Conservation (phyloP, 139 green algal species). For the Volvox africanus region DNA sequence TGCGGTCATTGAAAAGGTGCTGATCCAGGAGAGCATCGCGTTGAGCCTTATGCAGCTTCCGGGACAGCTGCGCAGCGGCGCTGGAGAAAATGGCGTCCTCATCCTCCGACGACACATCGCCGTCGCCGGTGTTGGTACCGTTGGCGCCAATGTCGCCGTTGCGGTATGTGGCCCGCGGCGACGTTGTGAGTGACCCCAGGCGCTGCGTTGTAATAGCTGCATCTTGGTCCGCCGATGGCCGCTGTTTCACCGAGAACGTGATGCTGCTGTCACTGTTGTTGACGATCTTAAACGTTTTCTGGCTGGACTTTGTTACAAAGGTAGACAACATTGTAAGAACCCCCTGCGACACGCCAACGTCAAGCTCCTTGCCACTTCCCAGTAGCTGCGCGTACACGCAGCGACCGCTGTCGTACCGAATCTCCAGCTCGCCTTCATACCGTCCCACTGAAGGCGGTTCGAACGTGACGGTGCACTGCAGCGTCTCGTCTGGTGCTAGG, state of each 20-base stretch:
- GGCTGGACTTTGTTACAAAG: conserved; percentile 78
- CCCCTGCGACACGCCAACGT: conserved; percentile 66
- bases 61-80: neutral
- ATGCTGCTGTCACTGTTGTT: conserved; percentile 64
- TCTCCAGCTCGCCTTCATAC: conserved; percentile 71
- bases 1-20: conserved; percentile 63
- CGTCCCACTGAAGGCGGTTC: conserved; percentile 47
- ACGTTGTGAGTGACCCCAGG: neutral
- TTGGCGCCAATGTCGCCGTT: neutral
- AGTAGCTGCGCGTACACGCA: conserved; percentile 57
- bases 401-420: conserved; percentile 69
- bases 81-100: conserved; percentile 61
- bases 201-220: conserved; percentile 27
- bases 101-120: conserved; percentile 58
- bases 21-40: conserved; percentile 50
- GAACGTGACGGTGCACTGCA: conserved; percentile 73
- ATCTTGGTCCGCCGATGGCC: conserved; percentile 40
- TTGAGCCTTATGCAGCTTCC: conserved; percentile 27
- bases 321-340: conserved; percentile 74
- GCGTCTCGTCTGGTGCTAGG: conserved; percentile 73
- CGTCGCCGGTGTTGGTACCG: neutral
- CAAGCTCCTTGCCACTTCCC: conserved; percentile 69
- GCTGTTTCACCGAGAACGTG: conserved; percentile 63
- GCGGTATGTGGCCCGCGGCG: neutral
- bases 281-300: conserved; percentile 75